Conservation (phyloP, 352 stramenopile species). For the Globisporangium recalcitrans region DNA sequence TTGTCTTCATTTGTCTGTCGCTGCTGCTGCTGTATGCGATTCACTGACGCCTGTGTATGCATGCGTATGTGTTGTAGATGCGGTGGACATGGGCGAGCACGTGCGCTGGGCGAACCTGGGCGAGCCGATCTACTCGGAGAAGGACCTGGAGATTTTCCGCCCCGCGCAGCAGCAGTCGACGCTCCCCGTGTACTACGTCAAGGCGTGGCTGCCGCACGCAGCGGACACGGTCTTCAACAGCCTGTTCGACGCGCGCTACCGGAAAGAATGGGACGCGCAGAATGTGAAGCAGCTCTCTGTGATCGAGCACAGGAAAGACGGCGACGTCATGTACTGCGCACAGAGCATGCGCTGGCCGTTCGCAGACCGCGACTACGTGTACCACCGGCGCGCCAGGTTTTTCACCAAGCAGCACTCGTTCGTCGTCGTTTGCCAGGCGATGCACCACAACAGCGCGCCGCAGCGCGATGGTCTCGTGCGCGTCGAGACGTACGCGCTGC, state of each 20-base stretch:
- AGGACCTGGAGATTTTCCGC: conserved; percentile 71
- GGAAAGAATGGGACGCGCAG: conserved; percentile 41
- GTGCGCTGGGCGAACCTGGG: conserved; percentile 53
- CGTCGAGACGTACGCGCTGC: conserved; percentile 57
- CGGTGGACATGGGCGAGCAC: conserved; percentile 62
- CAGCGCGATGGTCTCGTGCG: conserved; percentile 35
- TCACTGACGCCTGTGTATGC: neutral
- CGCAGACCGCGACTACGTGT: conserved; percentile 76
- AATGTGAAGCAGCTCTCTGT: conserved; percentile 41
- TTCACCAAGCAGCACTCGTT: conserved; percentile 51
- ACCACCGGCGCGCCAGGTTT: conserved; percentile 52
- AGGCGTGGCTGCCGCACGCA: conserved; percentile 65
- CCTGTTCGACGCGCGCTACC: conserved; percentile 55
- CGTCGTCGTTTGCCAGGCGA: conserved; percentile 57
- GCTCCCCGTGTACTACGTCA: conserved; percentile 63
- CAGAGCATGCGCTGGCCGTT: conserved; percentile 63
- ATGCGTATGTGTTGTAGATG: conserved; percentile 29
- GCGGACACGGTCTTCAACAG: conserved; percentile 67
- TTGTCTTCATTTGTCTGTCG: neutral
- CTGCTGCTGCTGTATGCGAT: neutral
- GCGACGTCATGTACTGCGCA: conserved; percentile 64
- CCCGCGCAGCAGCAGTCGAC: conserved; percentile 41
- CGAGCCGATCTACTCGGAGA: conserved; percentile 65
- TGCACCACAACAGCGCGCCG: conserved; percentile 43
- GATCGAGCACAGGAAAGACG: conserved; percentile 37